Evolutionary conservation across 768 basidiomycete genomes (phyloP), one percentile per base, ranked within the genome.

Genomic region (Tephrocybe sp.): DNA sequence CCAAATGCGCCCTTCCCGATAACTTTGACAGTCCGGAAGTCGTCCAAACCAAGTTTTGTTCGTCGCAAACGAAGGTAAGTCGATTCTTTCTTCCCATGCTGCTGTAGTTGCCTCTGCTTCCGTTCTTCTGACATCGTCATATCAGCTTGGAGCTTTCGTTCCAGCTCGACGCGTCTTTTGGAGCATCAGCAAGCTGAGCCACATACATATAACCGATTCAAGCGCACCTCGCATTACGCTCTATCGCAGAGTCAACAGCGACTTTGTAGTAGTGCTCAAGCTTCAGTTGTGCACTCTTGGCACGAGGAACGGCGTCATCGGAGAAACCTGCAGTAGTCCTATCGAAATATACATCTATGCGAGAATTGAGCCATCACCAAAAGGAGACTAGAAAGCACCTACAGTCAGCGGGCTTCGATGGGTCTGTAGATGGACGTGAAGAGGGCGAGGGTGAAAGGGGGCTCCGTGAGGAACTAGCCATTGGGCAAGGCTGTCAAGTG

Each of bases 1-100:
- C 97, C 94, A 61, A 99, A 99, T 15, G 97, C 97, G 54, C 97
- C 97, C 70, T 97, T 97, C 18, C 97, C 97, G 58, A 99, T 99
- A 39, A 99, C 94, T 66, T 98, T 98, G 61, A 99, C 92, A 3
- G 95, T 98, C 56, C 86, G 76, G 72, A 99, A 99, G 68, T 98
- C 88, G 53, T 88, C 84, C 50, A 97, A 72, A 2, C 94, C 92
- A 10, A 99, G 77, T 60, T 89, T 90, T 23, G 97, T 97, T 42
- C 95, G 76, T 47, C 86, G 78, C 44, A 97, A 75, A 9, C 97
- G 83, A 50, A 99, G 79, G 67, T 86, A 97, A 6, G 86, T 88
- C 3, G 84, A 86, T 68, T 95, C 93, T 59, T 91, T 90, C 70
- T 86, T 87, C 18, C 92, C 94, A 27, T 91, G 78, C 58, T 89